Conservation (phyloP, 73 alveolate genomes). For the Paramecium octaurelia region DNA sequence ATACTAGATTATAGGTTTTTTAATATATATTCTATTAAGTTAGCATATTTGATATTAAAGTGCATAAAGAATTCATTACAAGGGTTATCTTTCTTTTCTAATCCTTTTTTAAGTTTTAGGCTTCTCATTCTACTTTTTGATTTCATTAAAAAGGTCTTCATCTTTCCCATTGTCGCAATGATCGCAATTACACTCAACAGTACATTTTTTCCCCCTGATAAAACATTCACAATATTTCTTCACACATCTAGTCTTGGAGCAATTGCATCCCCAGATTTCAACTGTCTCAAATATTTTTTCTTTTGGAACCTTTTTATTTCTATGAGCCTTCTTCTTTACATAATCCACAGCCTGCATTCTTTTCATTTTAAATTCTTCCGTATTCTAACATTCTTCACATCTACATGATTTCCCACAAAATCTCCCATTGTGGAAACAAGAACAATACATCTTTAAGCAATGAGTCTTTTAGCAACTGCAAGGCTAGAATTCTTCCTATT, state of each 20-base stretch:
- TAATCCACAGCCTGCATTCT: neutral
- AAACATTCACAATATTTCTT: conserved; percentile 46
- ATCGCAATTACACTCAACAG: conserved; percentile 41
- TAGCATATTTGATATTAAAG: neutral
- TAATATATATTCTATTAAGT: neutral
- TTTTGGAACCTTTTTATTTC: conserved; percentile 25
- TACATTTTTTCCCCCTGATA: conserved; percentile 7
- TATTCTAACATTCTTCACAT: conserved; percentile 35
- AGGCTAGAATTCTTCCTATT: neutral
- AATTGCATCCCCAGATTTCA: conserved; percentile 47
- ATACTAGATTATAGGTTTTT: neutral
- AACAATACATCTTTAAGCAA: conserved; percentile 40
- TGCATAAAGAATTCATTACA: neutral
- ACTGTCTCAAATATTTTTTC: conserved; percentile 28
- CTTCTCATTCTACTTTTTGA: neutral
- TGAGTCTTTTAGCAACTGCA: conserved; percentile 11
- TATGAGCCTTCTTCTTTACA: conserved; percentile 15
- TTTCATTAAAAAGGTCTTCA: conserved; percentile 30
- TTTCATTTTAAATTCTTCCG: neutral
- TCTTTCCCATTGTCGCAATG: conserved; percentile 45
- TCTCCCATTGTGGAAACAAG: conserved; percentile 38
- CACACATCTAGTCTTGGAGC: neutral
- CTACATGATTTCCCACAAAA: neutral
- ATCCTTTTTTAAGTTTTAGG: neutral
- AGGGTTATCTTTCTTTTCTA: neutral